Percentiles rank a stretch among this genome's conserved stretches.
These are phyloP conservation scores for Thielaviopsis cerberus DNA, from an alignment of 2,329 filamentous ascomycete species.

Conservation along the genomic window DNA sequence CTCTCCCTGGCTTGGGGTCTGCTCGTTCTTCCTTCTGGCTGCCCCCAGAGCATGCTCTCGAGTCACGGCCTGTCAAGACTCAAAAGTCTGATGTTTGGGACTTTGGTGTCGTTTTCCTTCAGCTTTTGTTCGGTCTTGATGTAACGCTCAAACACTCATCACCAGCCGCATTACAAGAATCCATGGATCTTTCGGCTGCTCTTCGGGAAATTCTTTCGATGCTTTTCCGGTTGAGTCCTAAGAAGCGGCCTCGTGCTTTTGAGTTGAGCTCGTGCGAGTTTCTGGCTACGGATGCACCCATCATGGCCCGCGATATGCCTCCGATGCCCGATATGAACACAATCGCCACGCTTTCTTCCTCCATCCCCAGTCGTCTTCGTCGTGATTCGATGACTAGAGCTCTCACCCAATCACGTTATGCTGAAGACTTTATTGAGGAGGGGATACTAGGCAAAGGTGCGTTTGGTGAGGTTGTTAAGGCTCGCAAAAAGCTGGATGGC, in stretches of 20 bases:
- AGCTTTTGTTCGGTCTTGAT: slow-evolving; percentile 82
- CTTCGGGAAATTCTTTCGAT: slow-evolving; percentile 64
- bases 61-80: slow-evolving; percentile 42
- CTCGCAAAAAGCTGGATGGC: slow-evolving; percentile 80
- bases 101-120: slow-evolving; percentile 73
- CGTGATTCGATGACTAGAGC: slow-evolving; percentile 42
- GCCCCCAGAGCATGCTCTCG: slow-evolving; percentile 54
- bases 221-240: slow-evolving; percentile 70
- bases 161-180: slow-evolving; percentile 53
- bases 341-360: slow-evolving; percentile 17
- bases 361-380: slow-evolving; percentile 30
- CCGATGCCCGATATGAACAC: slow-evolving; percentile 14
- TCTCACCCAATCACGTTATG: slow-evolving; percentile 46
- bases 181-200: slow-evolving; percentile 51
- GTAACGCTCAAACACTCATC: slow-evolving; percentile 61
- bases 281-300: slow-evolving; percentile 43
- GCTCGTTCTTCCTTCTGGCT: slow-evolving; percentile 68
- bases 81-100: slow-evolving; percentile 90
- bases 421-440: slow-evolving; percentile 77
- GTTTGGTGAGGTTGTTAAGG: slow-evolving; percentile 91
- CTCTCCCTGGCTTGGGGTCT: slow-evolving; percentile 34
- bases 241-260: slow-evolving; percentile 71
- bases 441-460: slow-evolving; percentile 80
- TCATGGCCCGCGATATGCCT: slow-evolving; percentile 30
- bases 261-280: slow-evolving; percentile 48